Base-by-base conservation (phyloP, 2,329 filamentous ascomycete species). In the Hymenoscyphus scutula region DNA sequence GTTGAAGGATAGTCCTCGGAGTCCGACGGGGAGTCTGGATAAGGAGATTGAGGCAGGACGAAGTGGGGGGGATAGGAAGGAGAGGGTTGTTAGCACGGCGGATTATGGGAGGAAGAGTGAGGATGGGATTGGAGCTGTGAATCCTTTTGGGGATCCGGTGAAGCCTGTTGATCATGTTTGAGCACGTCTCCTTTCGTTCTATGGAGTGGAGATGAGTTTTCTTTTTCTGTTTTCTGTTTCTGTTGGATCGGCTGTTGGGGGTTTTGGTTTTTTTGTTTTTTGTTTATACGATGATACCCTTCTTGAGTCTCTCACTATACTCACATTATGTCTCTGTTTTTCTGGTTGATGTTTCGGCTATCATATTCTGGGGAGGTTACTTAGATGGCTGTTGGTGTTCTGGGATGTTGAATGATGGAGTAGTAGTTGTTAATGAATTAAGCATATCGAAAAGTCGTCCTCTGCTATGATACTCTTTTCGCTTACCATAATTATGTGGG, bases 61-160 rank as follows among this genome's bases (percentile, higher is more conserved):
- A 8, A 19, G 3, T 15, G 38, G n/a, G 38, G 11, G 5, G 37
- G 37, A 41, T 41, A n/a, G 37, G 37, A 41, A n/a, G 37, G 37
- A 41, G 17, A 60, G 67, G 32, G 65, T 66, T 3, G 59, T 65
- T 25, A 69, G 67, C 37, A 62, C 34, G 6, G 66, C 64, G 5
- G 66, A 72, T 61, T 70, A 72, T 63, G 48, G 48, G 8, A 62
- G 70, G 29, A 56, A 41, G 25, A 72, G 68, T 56, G 69, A 70
- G 59, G 72, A 73, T 62, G 66, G 64, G 15, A 57, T 71, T 37
- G 67, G 64, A 8, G 25, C 27, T 19, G 64, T 67, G 13, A 64
- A 73, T 66, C 69, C 67, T 2, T 72, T 71, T 61, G 70, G 69
- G 1, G 69, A 73, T 54, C 69, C 70, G 5, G 70, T 74, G 3